A percentile compares a stretch with the other conserved stretches of the same genome.
These are phyloP conservation scores for Setomelanomma holmii DNA, from an alignment of 2,329 filamentous ascomycete genomes.

Conservation along the genomic window DNA sequence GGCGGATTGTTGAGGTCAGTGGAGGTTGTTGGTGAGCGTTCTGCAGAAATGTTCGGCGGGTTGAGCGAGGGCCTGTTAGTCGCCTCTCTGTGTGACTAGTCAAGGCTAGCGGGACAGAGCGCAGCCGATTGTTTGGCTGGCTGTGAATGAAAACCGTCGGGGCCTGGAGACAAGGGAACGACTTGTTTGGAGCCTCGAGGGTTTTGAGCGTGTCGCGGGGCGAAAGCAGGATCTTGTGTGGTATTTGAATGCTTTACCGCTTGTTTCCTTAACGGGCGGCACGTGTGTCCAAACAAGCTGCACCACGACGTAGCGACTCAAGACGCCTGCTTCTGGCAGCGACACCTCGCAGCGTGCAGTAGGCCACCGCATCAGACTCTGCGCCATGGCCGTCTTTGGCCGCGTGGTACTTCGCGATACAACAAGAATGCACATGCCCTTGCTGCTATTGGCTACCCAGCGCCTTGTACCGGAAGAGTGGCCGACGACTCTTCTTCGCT, in stretches of 20 bases:
- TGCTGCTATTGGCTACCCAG: not conserved
- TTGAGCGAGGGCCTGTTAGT: constrained; percentile 31
- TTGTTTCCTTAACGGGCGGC: constrained; percentile 10
- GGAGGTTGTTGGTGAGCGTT: constrained; percentile 37
- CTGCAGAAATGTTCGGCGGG: constrained; percentile 46
- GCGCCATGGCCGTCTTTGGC: constrained; percentile 22
- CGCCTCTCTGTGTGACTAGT: constrained; percentile 33
- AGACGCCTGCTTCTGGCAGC: constrained; percentile 12
- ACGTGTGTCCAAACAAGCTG: constrained; percentile 20
- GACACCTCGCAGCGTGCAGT: constrained; percentile 15
- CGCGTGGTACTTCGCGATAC: constrained; percentile 10
- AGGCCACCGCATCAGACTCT: constrained; percentile 11
- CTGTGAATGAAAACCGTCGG: constrained; percentile 16
- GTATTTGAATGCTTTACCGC: constrained; percentile 19
- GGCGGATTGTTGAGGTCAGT: constrained; percentile 41
- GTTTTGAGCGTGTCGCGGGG: constrained; percentile 2
- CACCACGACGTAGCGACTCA: constrained; percentile 21
- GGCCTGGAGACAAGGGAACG: not conserved
- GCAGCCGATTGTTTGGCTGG: constrained; percentile 31
- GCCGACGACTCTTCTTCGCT: not conserved
- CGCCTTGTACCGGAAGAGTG: not conserved
- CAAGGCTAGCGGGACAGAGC: constrained; percentile 19
- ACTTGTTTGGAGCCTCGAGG: not conserved
- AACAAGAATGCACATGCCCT: not conserved
- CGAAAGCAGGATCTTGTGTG: not conserved